Conservation (phyloP, 805 yeast genomes). For the Kodamaea kakaduensis region DNA sequence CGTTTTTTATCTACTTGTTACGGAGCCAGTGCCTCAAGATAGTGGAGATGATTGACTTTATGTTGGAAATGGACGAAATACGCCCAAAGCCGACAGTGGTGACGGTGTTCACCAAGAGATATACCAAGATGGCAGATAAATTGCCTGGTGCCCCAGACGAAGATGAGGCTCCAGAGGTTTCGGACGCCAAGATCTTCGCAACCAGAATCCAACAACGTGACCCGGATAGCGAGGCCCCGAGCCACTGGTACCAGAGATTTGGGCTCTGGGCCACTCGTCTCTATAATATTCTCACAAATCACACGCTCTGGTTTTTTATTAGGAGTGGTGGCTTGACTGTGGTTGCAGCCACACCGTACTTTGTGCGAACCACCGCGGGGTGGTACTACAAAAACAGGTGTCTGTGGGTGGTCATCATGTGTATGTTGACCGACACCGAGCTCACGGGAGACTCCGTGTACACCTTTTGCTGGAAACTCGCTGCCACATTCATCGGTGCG, state of each 20-base stretch:
- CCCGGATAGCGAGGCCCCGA: slow-evolving; percentile 28
- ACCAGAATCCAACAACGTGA: slow-evolving; percentile 18
- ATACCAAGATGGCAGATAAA: not conserved
- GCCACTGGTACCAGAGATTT: slow-evolving; percentile 18
- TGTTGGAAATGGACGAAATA: slow-evolving; percentile 19
- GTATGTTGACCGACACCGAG: slow-evolving; percentile 27
- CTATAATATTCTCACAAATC: slow-evolving; percentile 18
- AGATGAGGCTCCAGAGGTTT: too few species aligned
- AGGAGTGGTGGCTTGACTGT: slow-evolving; percentile 21
- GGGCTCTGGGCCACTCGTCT: slow-evolving; percentile 17
- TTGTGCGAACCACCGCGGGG: slow-evolving; percentile 23
- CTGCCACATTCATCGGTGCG: slow-evolving; percentile 26
- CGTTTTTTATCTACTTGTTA: slow-evolving; percentile 19
- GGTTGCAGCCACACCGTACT: slow-evolving; percentile 25
- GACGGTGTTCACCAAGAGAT: slow-evolving; percentile 14
- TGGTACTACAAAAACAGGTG: slow-evolving; percentile 25
- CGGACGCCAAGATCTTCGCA: slow-evolving; percentile 4
- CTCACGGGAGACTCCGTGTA: slow-evolving; percentile 30
- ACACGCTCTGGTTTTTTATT: slow-evolving; percentile 29
- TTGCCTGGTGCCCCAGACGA: too few species aligned
- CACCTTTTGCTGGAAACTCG: slow-evolving; percentile 20
- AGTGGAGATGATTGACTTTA: slow-evolving; percentile 16
- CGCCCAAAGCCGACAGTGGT: slow-evolving; percentile 19
- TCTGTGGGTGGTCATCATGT: slow-evolving; percentile 32
- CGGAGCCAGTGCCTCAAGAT: slow-evolving; percentile 15